These are phyloP conservation scores for Trametopsis cervina DNA, from an alignment of 768 basidiomycete genomes.

Conservation along the genomic window DNA sequence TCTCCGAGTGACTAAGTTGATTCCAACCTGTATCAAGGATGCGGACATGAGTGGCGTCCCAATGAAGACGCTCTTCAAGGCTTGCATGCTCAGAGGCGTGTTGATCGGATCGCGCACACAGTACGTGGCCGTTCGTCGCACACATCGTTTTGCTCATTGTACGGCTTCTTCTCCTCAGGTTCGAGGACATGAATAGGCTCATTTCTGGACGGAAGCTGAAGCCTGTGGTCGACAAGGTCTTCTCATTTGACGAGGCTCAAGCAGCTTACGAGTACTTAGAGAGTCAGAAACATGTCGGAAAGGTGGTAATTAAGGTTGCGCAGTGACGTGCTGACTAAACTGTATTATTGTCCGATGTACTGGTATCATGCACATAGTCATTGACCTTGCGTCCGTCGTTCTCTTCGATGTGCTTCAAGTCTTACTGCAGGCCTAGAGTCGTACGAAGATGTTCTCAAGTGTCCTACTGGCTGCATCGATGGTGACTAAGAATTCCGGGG, in stretches of 20 bases:
- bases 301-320: slow-evolving; percentile 47
- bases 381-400: no score
- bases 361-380: no score
- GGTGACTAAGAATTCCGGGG: no score
- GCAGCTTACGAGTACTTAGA: slow-evolving; percentile 48
- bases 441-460: no score
- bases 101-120: slow-evolving; percentile 53
- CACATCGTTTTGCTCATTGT: background rate
- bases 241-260: slow-evolving; percentile 44
- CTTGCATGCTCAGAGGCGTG: slow-evolving; percentile 41
- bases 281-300: slow-evolving; percentile 53
- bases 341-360: no score
- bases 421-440: no score
- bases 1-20: background rate
- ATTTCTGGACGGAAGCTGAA: slow-evolving; percentile 36
- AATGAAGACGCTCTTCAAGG: slow-evolving; percentile 13
- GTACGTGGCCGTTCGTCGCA: slow-evolving; percentile 27
- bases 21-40: background rate
- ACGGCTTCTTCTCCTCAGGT: slow-evolving; percentile 30
- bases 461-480: no score
- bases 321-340: no score
- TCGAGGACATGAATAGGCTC: slow-evolving; percentile 45
- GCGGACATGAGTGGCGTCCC: slow-evolving; percentile 16
- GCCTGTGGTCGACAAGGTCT: slow-evolving; percentile 54
- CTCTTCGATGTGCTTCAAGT: no score